These are phyloP conservation scores for Saturnispora besseyi DNA, from an alignment of 805 yeast species.

Conservation along the genomic window DNA sequence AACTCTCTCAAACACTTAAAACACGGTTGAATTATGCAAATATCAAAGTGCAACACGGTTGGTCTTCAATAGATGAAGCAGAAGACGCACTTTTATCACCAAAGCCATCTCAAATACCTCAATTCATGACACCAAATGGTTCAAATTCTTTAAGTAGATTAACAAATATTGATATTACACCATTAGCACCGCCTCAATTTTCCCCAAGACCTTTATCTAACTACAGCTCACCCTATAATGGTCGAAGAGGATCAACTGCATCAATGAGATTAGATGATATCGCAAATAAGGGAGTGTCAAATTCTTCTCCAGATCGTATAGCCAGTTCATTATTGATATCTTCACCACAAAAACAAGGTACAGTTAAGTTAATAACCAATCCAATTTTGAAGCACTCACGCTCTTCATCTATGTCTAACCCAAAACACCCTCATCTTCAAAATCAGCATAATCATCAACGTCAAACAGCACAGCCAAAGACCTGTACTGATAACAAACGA, in stretches of 20 bases:
- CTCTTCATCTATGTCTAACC: background rate
- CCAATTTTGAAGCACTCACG: slow-evolving; percentile 5
- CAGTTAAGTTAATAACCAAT: background rate
- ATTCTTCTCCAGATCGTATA: slow-evolving; percentile 9
- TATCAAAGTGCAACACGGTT: slow-evolving; percentile 30
- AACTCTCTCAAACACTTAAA: slow-evolving; percentile 29
- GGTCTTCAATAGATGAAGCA: slow-evolving; percentile 26
- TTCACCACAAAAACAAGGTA: slow-evolving; percentile 8
- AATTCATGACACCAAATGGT: slow-evolving; percentile 3
- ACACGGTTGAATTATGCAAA: slow-evolving; percentile 31
- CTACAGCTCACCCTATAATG: background rate
- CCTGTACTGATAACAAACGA: background rate
- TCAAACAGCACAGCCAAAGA: background rate
- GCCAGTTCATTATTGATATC: background rate
- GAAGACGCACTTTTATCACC: slow-evolving; percentile 18
- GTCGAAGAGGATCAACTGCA: slow-evolving; percentile 10
- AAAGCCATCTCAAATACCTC: slow-evolving; percentile 1
- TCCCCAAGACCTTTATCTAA: slow-evolving; percentile 7
- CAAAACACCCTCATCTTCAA: slow-evolving; percentile 8
- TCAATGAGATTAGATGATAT: slow-evolving; percentile 24
- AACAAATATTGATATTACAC: background rate
- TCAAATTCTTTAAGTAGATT: background rate
- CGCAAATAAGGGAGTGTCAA: slow-evolving; percentile 16
- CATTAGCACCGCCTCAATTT: slow-evolving; percentile 6
- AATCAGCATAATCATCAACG: background rate